Evolutionary conservation across 768 basidiomycete genomes (phyloP), one percentile per base, ranked within the genome.

Genomic region (Termitomyces bulborhizus): DNA sequence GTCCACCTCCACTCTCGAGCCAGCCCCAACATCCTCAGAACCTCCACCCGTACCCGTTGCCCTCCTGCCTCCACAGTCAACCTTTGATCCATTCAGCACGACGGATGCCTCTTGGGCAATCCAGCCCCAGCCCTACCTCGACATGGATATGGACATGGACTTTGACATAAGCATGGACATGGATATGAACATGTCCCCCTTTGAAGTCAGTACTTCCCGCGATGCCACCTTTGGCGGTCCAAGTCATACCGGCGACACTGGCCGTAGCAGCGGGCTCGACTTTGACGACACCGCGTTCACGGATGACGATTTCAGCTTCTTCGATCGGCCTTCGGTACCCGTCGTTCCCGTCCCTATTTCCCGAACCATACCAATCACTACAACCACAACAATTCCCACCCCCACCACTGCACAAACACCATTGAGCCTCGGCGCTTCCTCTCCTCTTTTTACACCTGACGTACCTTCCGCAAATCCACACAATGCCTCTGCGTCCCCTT

Each of bases 281-380:
- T 81, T 81, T 51, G 83, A 85, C 34, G 79, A 82, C 21, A 21
- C 57, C 2, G 78, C 75, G 1, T 85, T 93, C 62, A 92, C 91
- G 0, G 91, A 94, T 50, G 91, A 92, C 53, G 91, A 94, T 67
- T 94, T 93, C 67, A 86, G 81, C 66, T 93, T 90, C 69, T 94
- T 93, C 65, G 90, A 93, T 64, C 76, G 75, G 26, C 84, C 83
- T 0, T 72, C 78, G 48, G 53, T 57, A 15, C 43, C 52, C 32
- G 41, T 59, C 6, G 18, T 6, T 31, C 9, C 29, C 24, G 53
- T 21, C 16, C 41, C 18, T 36, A 50, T 50, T 8, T n/a, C 36
- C 4, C 43, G 27, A 29, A 29, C 34, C 13, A 31, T 50, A 21
- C 31, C 34, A 18, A 50, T 44, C 9, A 16, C 50, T 26, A 36